Base-by-base conservation (phyloP, 2,329 filamentous ascomycete genomes). In the Metarhizium sp. region DNA sequence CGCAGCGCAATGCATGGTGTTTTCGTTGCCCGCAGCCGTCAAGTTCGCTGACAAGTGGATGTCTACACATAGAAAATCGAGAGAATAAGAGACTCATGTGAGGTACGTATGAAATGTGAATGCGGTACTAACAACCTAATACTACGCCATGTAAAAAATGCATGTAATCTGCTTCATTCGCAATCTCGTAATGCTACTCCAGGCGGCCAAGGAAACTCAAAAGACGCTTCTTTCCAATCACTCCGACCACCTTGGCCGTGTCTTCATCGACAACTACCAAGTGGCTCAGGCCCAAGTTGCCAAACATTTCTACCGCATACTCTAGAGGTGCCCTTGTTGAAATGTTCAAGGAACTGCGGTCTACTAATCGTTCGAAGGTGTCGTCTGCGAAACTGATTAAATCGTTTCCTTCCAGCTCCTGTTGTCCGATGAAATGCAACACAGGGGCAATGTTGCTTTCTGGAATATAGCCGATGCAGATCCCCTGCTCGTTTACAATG, bases 291-390 rank as follows among this genome's bases (percentile, higher is more conserved):
- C 80, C 80, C 46, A 84, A 61, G 62, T 81, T 81, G 3, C 74
- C 75, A 68, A 84, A 82, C 74, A 84, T 78, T 65, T 83, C 80
- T 1, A 82, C 76, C 1, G 74, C 78, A 64, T 80, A 80, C 63
- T 84, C 81, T 61, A 84, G 71, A 10, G 80, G 80, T 47, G 80
- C 78, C 48, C 73, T 73, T 1, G 71, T 73, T 54, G 71, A 76
- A 6, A 83, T 64, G 1, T 67, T 75, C 55, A 83, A 58, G 1
- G 79, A 79, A 16, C 77, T 81, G 1, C 74, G 69, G 62, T 83
- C 80, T 1, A 84, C 72, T 59, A 82, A 78, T 1, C 68, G 69
- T 0, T 70, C 67, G 13, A 83, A 60, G 50, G 64, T 57, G 5
- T 66, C 68, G 13, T 61, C 54, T 6, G 64, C 34, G 20, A 73